Evolutionary conservation across 2,329 filamentous ascomycete species (phyloP), one percentile per base, ranked within the genome.

Genomic region (Furcasterigmium sp.): DNA sequence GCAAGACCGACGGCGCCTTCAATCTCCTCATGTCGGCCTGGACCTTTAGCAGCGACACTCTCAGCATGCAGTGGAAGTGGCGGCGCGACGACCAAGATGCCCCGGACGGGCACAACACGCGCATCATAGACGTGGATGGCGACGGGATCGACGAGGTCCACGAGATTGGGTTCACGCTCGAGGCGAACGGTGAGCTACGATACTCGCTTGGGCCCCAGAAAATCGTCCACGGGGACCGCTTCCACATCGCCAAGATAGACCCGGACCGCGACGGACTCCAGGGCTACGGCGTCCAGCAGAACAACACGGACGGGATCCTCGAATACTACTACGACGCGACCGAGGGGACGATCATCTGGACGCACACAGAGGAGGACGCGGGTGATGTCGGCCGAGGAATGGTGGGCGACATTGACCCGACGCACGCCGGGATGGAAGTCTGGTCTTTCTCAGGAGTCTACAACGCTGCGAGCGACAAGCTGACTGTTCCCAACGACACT

Each of bases 261-360:
- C 51, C 49, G 3, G 14, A 32, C n/a, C 47, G 52, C 7, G 18
- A 15, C 8, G 52, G 53, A 2, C 37, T 53, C 1, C 52, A 55
- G 29, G 52, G 52, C 2, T 54, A 46, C 20, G 52, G 49, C 13
- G 46, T 54, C 4, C 52, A 55, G 41, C 52, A 55, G 26, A 17
- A 41, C 0, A 53, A 55, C 37, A 49, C 49, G 3, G 39, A 34
- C 26, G 15, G 36, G 0, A 42, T 55, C 5, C 44, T 47, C n/a
- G 52, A 55, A 20, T 54, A 54, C 45, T 53, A 55, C 41, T 55
- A 54, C 28, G 52, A 54, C 25, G 52, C 52, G 0, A 43, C 41
- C 2, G 35, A 43, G 3, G 52, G 52, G 0, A 39, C 29, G 2
- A 39, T 54, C 4, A 43, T 54, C 26, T 55, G 51, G 52, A 42